Evolutionary conservation across 352 stramenopile genomes (phyloP).

Genomic region (Phytopythium delawarense): DNA sequence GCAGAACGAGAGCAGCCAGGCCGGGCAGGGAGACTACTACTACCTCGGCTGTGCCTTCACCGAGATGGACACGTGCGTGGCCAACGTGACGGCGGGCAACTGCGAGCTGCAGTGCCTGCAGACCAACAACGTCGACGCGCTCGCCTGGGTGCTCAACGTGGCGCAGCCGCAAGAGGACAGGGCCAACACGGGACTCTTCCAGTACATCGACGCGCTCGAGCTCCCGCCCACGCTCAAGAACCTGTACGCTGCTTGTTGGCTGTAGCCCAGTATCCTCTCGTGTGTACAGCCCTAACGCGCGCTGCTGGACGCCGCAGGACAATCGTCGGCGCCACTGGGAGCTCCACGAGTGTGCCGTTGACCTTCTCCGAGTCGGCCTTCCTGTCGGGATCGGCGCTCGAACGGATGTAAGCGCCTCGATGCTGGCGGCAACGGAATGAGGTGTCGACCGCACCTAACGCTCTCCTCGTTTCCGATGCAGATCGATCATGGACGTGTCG

Average conservation of each 20-base stretch:
- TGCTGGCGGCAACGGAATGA: not conserved
- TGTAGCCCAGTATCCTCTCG: not conserved
- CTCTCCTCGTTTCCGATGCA: constrained; percentile 8
- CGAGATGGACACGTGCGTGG: constrained; percentile 45
- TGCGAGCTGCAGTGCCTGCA: constrained; percentile 72
- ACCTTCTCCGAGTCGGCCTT: constrained; percentile 52
- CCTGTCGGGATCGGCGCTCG: constrained; percentile 30
- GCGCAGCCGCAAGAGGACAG: constrained; percentile 65
- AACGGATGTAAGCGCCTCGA: constrained; percentile 36
- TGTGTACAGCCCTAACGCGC: constrained; percentile 24
- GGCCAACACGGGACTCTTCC: constrained; percentile 53
- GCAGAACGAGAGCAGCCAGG: constrained; percentile 21
- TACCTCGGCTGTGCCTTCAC: constrained; percentile 51
- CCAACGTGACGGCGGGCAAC: constrained; percentile 29
- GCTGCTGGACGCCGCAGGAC: not conserved
- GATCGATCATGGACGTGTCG: constrained; percentile 52
- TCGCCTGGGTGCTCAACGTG: constrained; percentile 53
- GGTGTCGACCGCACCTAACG: not conserved
- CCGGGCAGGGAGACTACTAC: constrained; percentile 56
- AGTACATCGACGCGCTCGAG: constrained; percentile 41
- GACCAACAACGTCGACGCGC: constrained; percentile 21
- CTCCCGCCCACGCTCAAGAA: constrained; percentile 52
- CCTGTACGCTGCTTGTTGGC: constrained; percentile 31
- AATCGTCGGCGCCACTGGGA: constrained; percentile 48
- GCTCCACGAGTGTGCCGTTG: constrained; percentile 51